Evolutionary conservation across 225 moss, liverwort and hornwort genomes (phyloP).

Genomic region (Marchantia paleacea): DNA sequence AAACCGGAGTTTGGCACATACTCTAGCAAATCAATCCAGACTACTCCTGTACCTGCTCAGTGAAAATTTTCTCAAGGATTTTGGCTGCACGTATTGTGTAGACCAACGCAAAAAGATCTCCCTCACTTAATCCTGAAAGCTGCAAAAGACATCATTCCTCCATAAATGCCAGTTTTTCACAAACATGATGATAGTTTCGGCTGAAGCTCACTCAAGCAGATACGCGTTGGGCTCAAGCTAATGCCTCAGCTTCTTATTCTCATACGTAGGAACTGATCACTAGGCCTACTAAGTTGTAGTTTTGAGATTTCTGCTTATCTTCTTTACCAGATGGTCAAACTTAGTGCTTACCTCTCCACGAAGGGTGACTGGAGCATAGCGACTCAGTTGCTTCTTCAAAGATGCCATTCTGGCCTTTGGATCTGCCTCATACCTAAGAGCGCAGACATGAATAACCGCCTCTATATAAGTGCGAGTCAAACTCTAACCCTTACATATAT

Average conservation of each 20-base stretch:
- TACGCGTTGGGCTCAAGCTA: not conserved
- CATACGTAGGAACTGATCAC: no score
- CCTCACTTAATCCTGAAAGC: slow-evolving; percentile 65
- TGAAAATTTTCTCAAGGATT: slow-evolving; percentile 72
- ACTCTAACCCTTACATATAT: not conserved
- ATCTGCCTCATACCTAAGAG: slow-evolving; percentile 63
- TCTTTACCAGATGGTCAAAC: not conserved
- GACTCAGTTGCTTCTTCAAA: slow-evolving; percentile 59
- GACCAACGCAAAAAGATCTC: slow-evolving; percentile 65
- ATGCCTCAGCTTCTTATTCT: no score
- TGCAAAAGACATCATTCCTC: slow-evolving; percentile 17
- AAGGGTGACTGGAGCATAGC: slow-evolving; percentile 69
- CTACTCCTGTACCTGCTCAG: slow-evolving; percentile 59
- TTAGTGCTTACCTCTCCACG: slow-evolving; percentile 53
- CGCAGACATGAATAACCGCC: not conserved
- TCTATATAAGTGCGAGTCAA: not conserved
- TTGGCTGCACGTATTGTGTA: slow-evolving; percentile 71
- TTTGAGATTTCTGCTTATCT: not conserved
- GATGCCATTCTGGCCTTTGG: slow-evolving; percentile 51
- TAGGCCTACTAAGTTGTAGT: no score
- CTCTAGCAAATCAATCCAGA: not conserved
- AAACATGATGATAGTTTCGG: not conserved
- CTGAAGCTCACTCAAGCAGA: not conserved
- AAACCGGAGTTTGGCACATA: not conserved
- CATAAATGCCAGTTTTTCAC: not conserved